Base-by-base conservation (phyloP, 2,329 filamentous ascomycete species). In the Xylariaceae sp. region DNA sequence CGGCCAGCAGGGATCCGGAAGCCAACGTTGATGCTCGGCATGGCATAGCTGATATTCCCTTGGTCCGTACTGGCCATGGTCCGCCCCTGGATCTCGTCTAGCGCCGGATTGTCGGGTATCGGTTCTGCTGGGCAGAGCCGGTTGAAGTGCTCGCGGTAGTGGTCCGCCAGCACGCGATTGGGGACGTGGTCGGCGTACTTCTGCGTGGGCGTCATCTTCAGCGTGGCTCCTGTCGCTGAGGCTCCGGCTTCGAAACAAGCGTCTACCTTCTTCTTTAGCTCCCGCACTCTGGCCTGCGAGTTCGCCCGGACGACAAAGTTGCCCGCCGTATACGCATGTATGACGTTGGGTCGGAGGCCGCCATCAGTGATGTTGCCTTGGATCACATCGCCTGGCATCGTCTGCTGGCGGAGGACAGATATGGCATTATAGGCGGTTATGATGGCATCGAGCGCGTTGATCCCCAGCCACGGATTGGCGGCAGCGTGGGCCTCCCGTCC, bases 41-140 rank as follows among this genome's bases (percentile, higher is more conserved):
- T 74, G 1, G 73, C 77, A 61, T 84, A 77, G 59, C 77, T 81
- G 51, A 84, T 67, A 57, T 85, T 75, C 0, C 81, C 82, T 67
- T 83, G 80, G 62, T 85, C 81, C 0, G 80, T 83, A 59, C 78
- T 81, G 3, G 80, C 80, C 62, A 72, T 74, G n/a, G 74, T 76
- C 29, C 68, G 64, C 0, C 75, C 74, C 3, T 66, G 62, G 7
- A 73, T 65, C 50, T 72, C 67, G 53, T 78, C 76, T 5, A 74
- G 47, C 2, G 75, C 73, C 8, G 70, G 69, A 32, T 73, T 68
- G 1, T 58, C 57, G 0, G 70, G 65, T 58, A 72, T 74, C 50
- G 26, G 64, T 42, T 62, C 68, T 40, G 56, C 70, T 62, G 59
- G 73, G 45, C 60, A 70, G 40, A 73, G 71, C 37, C 46, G 62